Evolutionary conservation across 2,329 filamentous ascomycete genomes (phyloP), one percentile per base, ranked within the genome.

Genomic region (Dactylonectria macrodidyma): DNA sequence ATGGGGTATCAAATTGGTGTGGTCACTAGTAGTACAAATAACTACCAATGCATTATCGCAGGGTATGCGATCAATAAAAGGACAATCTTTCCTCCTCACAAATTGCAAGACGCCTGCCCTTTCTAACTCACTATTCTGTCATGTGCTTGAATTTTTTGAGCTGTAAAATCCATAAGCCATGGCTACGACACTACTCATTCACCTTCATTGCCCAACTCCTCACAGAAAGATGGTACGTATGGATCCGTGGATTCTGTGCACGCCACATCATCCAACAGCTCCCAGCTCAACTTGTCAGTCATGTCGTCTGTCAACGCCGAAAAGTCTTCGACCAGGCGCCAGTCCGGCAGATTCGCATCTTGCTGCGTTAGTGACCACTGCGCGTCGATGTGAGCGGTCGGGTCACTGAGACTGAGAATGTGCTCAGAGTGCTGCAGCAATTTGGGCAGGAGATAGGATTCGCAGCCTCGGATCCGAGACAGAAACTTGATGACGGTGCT

Each of bases 381-480:
- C 0, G 71, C 19, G 34, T 73, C 58, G 0, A 76, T 56, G 22
- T 71, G 64, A 1, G 71, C 48, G 8, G 56, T 61, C 1, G 75
- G 72, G 41, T 74, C 68, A 10, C 61, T 50, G 0, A 66, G 38
- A 0, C 66, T 30, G 9, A 76, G 63, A 0, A 75, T 11, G 1
- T 59, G 47, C 24, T 73, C 74, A 0, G 74, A 78, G 30, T 78
- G 70, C 5, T 75, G 73, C 0, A 80, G 52, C 0, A 79, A 66
- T 22, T 72, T 72, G 0, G 78, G 77, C 0, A 79, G 30, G 0
- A 79, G 46, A 41, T 78, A 73, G 1, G 78, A 80, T 3, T 74
- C 71, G 5, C 70, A 67, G 0, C 78, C 78, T 7, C 77, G 68
- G 0, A 77, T 74, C 1, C 68, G 70, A 2, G 73, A 71, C 0